These are phyloP conservation scores for sorghum (Sorghum bicolor) DNA, from an alignment of 176 grass and related monocot genomes.

Conservation along the genomic window DNA sequence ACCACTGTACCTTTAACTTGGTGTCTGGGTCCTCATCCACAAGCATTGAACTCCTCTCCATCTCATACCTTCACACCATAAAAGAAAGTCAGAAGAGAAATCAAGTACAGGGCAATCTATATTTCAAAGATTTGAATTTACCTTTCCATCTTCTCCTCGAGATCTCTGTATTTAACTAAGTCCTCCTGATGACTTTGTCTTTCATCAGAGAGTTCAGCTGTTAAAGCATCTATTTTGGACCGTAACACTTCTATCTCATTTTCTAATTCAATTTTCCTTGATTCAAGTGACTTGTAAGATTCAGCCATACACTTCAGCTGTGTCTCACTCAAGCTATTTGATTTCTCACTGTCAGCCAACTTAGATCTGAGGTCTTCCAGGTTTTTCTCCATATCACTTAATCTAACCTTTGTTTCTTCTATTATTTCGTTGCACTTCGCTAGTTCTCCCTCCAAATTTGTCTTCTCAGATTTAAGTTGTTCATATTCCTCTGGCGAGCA, in stretches of 20 bases:
- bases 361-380: slow-evolving; percentile 65
- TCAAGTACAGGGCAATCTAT: background rate
- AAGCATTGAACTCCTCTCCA: slow-evolving; percentile 52
- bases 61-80: slow-evolving; percentile 53
- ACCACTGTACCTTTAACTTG: slow-evolving; percentile 60
- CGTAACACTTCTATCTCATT: slow-evolving; percentile 55
- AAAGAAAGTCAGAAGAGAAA: slow-evolving; percentile 40
- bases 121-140: slow-evolving; percentile 36
- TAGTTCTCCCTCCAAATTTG: slow-evolving; percentile 60
- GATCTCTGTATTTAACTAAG: slow-evolving; percentile 73
- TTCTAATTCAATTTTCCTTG: slow-evolving; percentile 73
- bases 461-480: slow-evolving; percentile 72
- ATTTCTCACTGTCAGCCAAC: slow-evolving; percentile 78
- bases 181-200: slow-evolving; percentile 70
- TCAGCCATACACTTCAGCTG: slow-evolving; percentile 97
- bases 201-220: slow-evolving; percentile 68
- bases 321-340: slow-evolving; percentile 93
- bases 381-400: slow-evolving; percentile 67
- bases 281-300: slow-evolving; percentile 88
- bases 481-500: slow-evolving; percentile 57
- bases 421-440: slow-evolving; percentile 65
- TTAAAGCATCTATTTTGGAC: slow-evolving; percentile 57
- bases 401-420: slow-evolving; percentile 52
- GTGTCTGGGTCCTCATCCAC: slow-evolving; percentile 55
- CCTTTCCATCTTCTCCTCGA: slow-evolving; percentile 82